phyloP scores from a whole-genome alignment of 2,329 filamentous ascomycete species.

The Hypoxylon sp. region DNA sequence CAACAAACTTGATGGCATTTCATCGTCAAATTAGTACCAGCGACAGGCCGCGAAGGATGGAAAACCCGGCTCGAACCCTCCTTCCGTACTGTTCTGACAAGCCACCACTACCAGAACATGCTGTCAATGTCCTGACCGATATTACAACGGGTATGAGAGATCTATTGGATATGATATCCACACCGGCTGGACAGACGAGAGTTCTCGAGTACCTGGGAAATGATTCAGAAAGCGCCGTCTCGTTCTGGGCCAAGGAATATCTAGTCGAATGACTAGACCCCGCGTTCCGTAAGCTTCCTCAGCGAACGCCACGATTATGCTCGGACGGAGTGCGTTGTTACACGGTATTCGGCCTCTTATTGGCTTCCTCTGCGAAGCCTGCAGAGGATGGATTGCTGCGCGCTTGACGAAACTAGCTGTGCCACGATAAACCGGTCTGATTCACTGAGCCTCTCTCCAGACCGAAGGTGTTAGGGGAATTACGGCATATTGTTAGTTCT shows the following conservation, averaged over 20 bases:
- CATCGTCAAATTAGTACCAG: slow-evolving; percentile 51
- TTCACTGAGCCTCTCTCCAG: neutral
- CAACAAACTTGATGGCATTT: slow-evolving; percentile 58
- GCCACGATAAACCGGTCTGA: slow-evolving; percentile 21
- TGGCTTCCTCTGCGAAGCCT: slow-evolving; percentile 2
- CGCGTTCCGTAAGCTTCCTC: neutral
- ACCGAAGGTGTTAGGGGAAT: neutral
- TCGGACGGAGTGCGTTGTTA: slow-evolving; percentile 19
- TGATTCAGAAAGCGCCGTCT: slow-evolving; percentile 49
- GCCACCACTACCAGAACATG: slow-evolving; percentile 50
- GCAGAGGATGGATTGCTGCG: slow-evolving; percentile 14
- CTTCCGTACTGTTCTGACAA: slow-evolving; percentile 55
- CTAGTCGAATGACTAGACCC: slow-evolving; percentile 44
- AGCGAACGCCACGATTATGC: slow-evolving; percentile 24
- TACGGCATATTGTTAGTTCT: neutral
- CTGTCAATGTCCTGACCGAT: slow-evolving; percentile 55
- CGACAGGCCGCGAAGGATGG: slow-evolving; percentile 21
- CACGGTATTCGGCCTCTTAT: neutral
- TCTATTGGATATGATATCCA: slow-evolving; percentile 49
- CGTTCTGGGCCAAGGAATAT: slow-evolving; percentile 53
- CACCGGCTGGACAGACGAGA: slow-evolving; percentile 44
- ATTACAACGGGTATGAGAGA: slow-evolving; percentile 53
- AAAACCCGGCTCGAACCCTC: slow-evolving; percentile 49
- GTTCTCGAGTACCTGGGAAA: slow-evolving; percentile 49
- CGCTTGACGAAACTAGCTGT: slow-evolving; percentile 34